These are phyloP conservation scores for Bruguiera gymnorhiza DNA, from an alignment of 345 rosid genomes.

Conservation along the genomic window DNA sequence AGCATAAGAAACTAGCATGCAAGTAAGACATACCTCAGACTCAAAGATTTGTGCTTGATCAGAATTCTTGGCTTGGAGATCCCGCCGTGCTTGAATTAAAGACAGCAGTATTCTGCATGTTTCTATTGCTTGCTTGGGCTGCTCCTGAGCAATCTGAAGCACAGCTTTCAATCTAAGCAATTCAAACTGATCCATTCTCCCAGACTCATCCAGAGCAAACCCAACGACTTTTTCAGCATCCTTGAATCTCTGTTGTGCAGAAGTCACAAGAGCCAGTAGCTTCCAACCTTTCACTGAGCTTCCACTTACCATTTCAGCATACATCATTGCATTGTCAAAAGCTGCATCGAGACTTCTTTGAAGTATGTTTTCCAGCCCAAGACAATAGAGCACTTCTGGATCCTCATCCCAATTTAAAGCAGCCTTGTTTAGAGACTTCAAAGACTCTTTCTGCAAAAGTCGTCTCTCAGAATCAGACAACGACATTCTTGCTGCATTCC, in stretches of 20 bases:
- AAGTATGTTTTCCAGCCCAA: conserved; percentile 68
- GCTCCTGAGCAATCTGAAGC: conserved; percentile 78
- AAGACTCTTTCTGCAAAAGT: conserved; percentile 52
- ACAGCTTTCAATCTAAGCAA: conserved; percentile 75
- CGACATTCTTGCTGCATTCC: conserved; percentile 71
- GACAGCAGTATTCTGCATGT: conserved; percentile 72
- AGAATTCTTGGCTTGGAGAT: conserved; percentile 35
- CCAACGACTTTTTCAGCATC: no score
- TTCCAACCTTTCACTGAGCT: conserved; percentile 60
- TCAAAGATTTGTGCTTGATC: conserved; percentile 22
- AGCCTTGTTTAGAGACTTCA: conserved; percentile 57
- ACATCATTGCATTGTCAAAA: conserved; percentile 7
- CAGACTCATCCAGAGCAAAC: conserved; percentile 67
- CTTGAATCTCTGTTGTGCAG: conserved; percentile 13
- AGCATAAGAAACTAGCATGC: background rate
- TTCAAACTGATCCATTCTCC: conserved; percentile 56
- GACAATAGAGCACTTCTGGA: conserved; percentile 52
- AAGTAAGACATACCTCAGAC: conserved; percentile 39
- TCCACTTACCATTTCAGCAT: conserved; percentile 49
- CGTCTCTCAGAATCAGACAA: conserved; percentile 66
- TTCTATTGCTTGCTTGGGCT: conserved; percentile 83
- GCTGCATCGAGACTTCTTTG: conserved; percentile 67
- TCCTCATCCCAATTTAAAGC: conserved; percentile 43
- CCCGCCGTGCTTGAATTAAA: conserved; percentile 67
- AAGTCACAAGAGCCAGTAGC: conserved; percentile 61